These are phyloP conservation scores for Eucalyptus erythrocorys DNA, from an alignment of 345 rosid species.

Conservation along the genomic window DNA sequence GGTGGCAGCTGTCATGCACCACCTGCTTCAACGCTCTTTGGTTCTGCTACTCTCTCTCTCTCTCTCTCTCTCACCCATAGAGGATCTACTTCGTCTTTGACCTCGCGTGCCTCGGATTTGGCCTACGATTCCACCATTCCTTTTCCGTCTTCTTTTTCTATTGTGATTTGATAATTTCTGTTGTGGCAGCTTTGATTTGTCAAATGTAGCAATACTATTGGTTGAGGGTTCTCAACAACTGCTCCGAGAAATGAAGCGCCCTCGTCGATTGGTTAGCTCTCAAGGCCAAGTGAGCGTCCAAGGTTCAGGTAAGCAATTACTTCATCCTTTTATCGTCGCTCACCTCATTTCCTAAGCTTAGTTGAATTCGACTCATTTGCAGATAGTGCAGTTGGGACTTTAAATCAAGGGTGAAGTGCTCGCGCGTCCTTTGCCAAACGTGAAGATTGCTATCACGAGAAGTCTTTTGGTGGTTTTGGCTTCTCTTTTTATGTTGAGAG, in stretches of 20 bases:
- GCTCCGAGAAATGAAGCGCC: conserved; percentile 44
- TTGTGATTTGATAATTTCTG: neutral
- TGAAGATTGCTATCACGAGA: too few relatives aligned
- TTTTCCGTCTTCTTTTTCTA: neutral
- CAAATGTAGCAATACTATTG: conserved; percentile 82
- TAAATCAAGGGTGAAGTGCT: too few relatives aligned
- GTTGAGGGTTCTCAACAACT: conserved; percentile 51
- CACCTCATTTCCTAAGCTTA: neutral
- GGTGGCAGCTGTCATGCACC: conserved; percentile 32
- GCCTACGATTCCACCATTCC: neutral
- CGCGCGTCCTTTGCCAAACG: too few relatives aligned
- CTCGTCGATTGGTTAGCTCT: conserved; percentile 48
- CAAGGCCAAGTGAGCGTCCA: conserved; percentile 51
- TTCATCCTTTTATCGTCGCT: neutral
- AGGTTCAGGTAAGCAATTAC: conserved; percentile 28
- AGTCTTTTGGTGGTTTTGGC: neutral
- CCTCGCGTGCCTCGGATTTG: neutral
- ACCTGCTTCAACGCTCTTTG: conserved; percentile 61
- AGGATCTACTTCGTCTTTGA: neutral
- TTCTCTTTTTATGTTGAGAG: neutral
- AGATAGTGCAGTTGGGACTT: neutral
- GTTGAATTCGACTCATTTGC: neutral
- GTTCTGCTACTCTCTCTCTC: conserved; percentile 46
- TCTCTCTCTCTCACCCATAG: too few relatives aligned
- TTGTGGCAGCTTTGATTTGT: conserved; percentile 51